Conservation (phyloP, 768 basidiomycete genomes). For the Boletus rufocinnamomeus region DNA sequence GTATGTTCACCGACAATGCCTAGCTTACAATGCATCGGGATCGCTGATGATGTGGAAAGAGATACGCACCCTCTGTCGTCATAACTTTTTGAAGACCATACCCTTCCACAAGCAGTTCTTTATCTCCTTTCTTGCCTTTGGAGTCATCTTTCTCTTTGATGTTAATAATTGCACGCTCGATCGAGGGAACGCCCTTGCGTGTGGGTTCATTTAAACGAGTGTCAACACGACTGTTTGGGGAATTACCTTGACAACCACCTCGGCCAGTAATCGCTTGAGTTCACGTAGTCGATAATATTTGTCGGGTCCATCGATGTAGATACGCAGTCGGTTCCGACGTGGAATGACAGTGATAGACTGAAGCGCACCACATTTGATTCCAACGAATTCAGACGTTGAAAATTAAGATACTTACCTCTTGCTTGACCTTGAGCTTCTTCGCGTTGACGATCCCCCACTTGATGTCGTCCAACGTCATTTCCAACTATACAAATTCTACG, state of each 20-base stretch:
- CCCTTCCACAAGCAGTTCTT: conserved; percentile 94
- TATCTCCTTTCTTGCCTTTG: conserved; percentile 81
- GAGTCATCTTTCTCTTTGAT: conserved; percentile 86
- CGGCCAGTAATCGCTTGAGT: conserved; percentile 79
- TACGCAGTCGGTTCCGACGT: conserved; percentile 70
- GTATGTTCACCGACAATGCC: conserved; percentile 93
- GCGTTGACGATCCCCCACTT: conserved; percentile 86
- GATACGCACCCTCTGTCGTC: conserved; percentile 82
- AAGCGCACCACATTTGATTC: not conserved
- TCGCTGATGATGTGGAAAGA: not conserved
- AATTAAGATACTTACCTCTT: conserved; percentile 52
- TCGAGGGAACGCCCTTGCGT: conserved; percentile 75
- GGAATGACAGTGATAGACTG: conserved; percentile 79
- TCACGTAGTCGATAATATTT: conserved; percentile 85
- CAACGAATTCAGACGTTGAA: not conserved
- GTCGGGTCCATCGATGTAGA: conserved; percentile 76
- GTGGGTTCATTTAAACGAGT: not conserved
- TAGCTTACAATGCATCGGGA: conserved; percentile 31
- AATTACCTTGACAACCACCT: conserved; percentile 86
- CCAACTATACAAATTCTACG: conserved; percentile 55
- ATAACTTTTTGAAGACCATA: conserved; percentile 97
- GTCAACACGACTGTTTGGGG: not conserved
- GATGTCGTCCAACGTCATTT: conserved; percentile 89
- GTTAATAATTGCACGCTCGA: conserved; percentile 93
- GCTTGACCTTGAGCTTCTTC: conserved; percentile 91